Conservation (phyloP, 2,329 filamentous ascomycete species). For the Lecanicillium sp. region DNA sequence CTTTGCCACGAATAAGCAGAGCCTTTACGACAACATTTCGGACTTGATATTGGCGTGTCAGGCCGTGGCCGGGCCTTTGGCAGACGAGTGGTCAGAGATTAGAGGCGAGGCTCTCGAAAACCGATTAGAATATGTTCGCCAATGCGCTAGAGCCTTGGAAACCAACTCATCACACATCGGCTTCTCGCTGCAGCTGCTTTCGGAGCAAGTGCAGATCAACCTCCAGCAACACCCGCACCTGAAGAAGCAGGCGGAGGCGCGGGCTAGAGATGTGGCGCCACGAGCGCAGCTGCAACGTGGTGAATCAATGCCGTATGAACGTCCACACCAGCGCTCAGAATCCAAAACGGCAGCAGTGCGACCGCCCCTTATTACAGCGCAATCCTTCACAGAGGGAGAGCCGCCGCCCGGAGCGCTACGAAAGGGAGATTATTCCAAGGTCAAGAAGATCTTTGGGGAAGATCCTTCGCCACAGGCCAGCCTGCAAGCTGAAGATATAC, state of each 20-base stretch:
- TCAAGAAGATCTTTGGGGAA: constrained; percentile 60
- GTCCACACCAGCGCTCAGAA: constrained; percentile 47
- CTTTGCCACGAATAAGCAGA: constrained; percentile 86
- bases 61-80: constrained; percentile 80
- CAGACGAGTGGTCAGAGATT: constrained; percentile 93
- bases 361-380: constrained; percentile 43
- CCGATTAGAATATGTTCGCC: constrained; percentile 70
- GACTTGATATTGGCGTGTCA: constrained; percentile 85
- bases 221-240: constrained; percentile 36
- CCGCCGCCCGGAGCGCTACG: constrained; percentile 41
- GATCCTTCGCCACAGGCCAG: constrained; percentile 44
- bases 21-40: constrained; percentile 85
- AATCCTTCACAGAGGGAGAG: constrained; percentile 60
- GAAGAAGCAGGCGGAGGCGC: constrained; percentile 25
- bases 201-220: constrained; percentile 65
- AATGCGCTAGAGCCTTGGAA: constrained; percentile 73
- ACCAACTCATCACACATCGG: constrained; percentile 80
- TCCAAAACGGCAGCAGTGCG: constrained; percentile 39
- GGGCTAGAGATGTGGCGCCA: constrained; percentile 35
- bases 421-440: constrained; percentile 56
- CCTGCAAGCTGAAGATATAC: constrained; percentile 61
- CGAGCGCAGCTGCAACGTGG: constrained; percentile 48
- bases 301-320: constrained; percentile 50
- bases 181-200: constrained; percentile 79
- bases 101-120: constrained; percentile 84